Percentiles rank a stretch among this genome's conserved stretches.
phyloP scores from a whole-genome alignment of 2,329 filamentous ascomycete genomes.

The Talaromyces funiculosus region DNA sequence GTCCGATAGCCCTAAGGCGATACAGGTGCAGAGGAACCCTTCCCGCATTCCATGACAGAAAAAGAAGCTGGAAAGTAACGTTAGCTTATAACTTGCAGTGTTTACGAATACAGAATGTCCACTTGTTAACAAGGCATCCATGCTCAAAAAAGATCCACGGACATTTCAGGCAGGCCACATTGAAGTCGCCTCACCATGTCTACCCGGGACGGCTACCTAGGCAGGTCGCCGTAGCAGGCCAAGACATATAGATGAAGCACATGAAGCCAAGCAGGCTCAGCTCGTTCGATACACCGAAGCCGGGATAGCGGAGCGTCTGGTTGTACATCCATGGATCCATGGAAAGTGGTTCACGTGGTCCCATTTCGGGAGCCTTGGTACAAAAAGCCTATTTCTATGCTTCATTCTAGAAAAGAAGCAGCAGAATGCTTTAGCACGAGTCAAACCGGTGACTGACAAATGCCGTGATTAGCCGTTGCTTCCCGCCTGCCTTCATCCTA shows the following conservation, averaged over 20 bases:
- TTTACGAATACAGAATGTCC: neutral
- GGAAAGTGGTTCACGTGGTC: neutral
- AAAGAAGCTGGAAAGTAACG: no score
- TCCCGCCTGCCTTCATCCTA: neutral
- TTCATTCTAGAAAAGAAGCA: neutral
- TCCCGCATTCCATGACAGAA: no score
- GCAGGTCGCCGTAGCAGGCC: no score
- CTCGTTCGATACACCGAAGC: no score
- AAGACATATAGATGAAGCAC: neutral
- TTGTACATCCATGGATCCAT: neutral
- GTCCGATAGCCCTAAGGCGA: neutral
- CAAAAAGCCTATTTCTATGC: neutral
- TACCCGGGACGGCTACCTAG: no score
- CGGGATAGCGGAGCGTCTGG: neutral
- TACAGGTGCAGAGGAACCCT: neutral
- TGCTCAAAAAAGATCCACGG: no score
- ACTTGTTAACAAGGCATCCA: no score
- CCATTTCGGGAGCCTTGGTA: neutral
- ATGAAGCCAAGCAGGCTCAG: no score
- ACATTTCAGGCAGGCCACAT: no score
- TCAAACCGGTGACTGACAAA: neutral
- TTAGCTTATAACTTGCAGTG: neutral
- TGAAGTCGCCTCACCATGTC: no score
- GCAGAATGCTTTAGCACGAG: neutral
- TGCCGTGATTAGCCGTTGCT: neutral